Conservation (phyloP, 2,329 filamentous ascomycete species). For the Aspergillus caelatus region DNA sequence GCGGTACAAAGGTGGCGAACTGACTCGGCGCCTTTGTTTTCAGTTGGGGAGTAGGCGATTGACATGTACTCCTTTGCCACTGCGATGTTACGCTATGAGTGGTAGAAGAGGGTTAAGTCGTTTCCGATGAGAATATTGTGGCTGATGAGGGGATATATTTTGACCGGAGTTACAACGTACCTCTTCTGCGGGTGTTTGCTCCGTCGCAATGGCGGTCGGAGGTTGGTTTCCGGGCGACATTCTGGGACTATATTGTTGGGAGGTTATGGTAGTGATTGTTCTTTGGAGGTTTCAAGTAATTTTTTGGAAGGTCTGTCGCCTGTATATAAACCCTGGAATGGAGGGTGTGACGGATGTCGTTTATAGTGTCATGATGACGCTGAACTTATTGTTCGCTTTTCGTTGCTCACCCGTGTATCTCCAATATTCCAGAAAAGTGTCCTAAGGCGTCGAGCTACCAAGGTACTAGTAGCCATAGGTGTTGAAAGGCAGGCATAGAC, state of each 20-base stretch:
- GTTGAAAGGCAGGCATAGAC: no score
- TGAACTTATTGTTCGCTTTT: neutral
- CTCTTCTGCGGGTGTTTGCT: constrained; percentile 11
- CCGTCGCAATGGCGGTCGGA: constrained; percentile 7
- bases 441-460: no score
- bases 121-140: neutral
- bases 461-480: no score
- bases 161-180: neutral
- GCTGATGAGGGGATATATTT: neutral
- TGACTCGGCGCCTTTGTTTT: constrained; percentile 37
- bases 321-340: neutral
- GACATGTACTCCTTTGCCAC: constrained; percentile 42
- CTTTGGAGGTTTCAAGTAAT: no score
- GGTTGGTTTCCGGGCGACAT: constrained; percentile 7
- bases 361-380: neutral
- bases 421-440: neutral
- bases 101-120: no score
- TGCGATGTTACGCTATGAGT: constrained; percentile 31
- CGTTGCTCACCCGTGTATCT: neutral
- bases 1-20: constrained; percentile 38
- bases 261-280: no score
- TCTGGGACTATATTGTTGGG: neutral
- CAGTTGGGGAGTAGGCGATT: constrained; percentile 39
- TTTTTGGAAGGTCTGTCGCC: no score
- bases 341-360: neutral